A percentile compares a stretch with the other conserved stretches of the same genome.
Evolutionary conservation across 2,329 filamentous ascomycete species (phyloP).

Genomic region (Emmonsia crescens): DNA sequence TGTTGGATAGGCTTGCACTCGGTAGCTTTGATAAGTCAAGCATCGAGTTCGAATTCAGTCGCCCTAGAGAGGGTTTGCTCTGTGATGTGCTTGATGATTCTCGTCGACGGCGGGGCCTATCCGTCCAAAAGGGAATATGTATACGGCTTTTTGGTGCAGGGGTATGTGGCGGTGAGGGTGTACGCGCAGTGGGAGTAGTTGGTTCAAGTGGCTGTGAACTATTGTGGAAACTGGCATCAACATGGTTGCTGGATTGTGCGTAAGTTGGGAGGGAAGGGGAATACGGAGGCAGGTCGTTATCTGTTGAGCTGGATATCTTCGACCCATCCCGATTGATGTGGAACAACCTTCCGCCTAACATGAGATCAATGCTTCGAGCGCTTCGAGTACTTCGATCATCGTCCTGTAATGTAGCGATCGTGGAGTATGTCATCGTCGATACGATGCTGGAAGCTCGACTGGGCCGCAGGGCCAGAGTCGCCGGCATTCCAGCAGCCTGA

Average conservation of each 20-base stretch:
- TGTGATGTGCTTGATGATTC: neutral
- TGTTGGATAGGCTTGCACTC: neutral
- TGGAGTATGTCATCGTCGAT: slow-evolving; percentile 21
- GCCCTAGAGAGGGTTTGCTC: neutral
- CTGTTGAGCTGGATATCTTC: slow-evolving; percentile 15
- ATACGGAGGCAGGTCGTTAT: slow-evolving; percentile 14
- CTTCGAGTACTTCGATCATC: slow-evolving; percentile 15
- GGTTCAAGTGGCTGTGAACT: neutral
- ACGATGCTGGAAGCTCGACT: slow-evolving; percentile 23
- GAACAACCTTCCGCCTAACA: slow-evolving; percentile 20
- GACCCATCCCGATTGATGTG: slow-evolving; percentile 25
- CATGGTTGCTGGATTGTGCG: neutral
- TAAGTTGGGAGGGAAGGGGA: slow-evolving; percentile 7
- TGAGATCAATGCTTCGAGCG: slow-evolving; percentile 21
- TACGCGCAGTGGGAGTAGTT: neutral
- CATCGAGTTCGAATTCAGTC: neutral
- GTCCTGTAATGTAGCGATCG: slow-evolving; percentile 19
- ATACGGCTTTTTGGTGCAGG: slow-evolving; percentile 2
- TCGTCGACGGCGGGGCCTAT: neutral
- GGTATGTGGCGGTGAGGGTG: neutral
- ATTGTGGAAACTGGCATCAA: neutral
- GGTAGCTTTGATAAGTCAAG: slow-evolving; percentile 3
- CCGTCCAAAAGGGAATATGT: neutral
- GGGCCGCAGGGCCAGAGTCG: slow-evolving; percentile 9
- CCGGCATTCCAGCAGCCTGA: neutral